Conservation (phyloP, 768 basidiomycete species). For the Lentinula raphanica region DNA sequence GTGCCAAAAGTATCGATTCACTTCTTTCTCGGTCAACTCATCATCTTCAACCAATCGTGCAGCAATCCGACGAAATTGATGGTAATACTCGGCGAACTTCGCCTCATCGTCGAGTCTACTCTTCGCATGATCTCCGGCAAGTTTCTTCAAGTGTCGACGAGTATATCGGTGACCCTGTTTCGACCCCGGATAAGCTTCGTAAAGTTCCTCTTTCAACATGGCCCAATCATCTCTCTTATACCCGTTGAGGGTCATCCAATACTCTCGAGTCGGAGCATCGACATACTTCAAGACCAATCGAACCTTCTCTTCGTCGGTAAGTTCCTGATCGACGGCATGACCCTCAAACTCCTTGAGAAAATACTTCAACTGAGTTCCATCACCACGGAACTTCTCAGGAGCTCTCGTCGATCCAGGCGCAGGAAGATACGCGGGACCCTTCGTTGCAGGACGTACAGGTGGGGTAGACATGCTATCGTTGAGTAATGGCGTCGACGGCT, state of each 20-base stretch:
- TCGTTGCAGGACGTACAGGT: background rate
- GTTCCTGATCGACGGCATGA: too few relatives aligned
- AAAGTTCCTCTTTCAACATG: constrained; percentile 9
- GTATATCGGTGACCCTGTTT: background rate
- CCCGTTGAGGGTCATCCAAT: constrained; percentile 10
- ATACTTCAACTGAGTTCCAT: background rate
- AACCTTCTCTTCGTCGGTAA: background rate
- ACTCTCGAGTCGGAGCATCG: constrained; percentile 7
- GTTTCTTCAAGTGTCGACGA: background rate
- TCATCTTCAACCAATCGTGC: background rate
- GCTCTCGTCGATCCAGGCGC: background rate
- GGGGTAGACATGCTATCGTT: background rate
- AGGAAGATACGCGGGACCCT: background rate
- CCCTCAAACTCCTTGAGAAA: too few relatives aligned
- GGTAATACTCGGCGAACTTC: background rate
- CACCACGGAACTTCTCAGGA: background rate
- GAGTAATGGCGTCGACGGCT: too few relatives aligned
- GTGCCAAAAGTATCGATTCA: background rate
- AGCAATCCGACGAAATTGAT: background rate
- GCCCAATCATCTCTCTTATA: constrained; percentile 5
- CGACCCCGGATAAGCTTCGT: constrained; percentile 1
- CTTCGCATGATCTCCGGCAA: background rate
- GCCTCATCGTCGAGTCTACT: background rate
- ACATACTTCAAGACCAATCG: constrained; percentile 11
- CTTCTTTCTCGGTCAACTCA: background rate